Evolutionary conservation across 352 stramenopile genomes (phyloP), one percentile per base, ranked within the genome.

Genomic region (Thraustochytrium sp.): DNA sequence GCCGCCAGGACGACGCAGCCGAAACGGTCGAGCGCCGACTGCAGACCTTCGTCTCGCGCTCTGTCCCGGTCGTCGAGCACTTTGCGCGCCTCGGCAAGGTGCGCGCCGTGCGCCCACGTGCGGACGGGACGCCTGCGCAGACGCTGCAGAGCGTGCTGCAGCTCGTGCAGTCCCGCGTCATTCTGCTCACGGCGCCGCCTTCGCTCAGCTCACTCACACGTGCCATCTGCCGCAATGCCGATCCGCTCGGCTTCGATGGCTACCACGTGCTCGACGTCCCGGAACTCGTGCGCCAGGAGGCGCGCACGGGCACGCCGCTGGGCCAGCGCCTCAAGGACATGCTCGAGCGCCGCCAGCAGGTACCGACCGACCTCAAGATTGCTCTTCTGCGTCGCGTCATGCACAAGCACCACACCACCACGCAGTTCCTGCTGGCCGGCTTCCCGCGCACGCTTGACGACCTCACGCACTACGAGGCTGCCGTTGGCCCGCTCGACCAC

Each of bases 381-480:
- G 9, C 48, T 9, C 44, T 75, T 13, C 31, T 80, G 8, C 53
- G 48, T 1, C 21, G 42, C 26, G 26, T 63, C 4, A 65, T 80
- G 44, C 68, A 77, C 65, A 77, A 80, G 44, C 31, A 51, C 53
- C 34, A 46, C 31, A 92, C 86, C 48, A 88, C 89, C 49, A 72
- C 61, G n/a, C 77, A 86, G 4, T 99, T 99, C 90, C 91, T 99
- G 62, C 97, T 99, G 87, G 96, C 98, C 90, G 96, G 96, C 31
- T 99, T 98, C 89, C 96, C 96, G 44, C 91, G 95, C 86, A 95
- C 94, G 86, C 93, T 94, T 73, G 92, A 96, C 88, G 93, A 95
- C 86, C 87, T 94, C 31, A 87, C 94, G 29, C 54, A 3, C n/a
- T 87, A 87, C 44, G 83, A 86, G 59, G 18, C 18, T 11, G 26